Base-by-base conservation (phyloP, 75 land plant genomes). In the Gnetum montanum region DNA sequence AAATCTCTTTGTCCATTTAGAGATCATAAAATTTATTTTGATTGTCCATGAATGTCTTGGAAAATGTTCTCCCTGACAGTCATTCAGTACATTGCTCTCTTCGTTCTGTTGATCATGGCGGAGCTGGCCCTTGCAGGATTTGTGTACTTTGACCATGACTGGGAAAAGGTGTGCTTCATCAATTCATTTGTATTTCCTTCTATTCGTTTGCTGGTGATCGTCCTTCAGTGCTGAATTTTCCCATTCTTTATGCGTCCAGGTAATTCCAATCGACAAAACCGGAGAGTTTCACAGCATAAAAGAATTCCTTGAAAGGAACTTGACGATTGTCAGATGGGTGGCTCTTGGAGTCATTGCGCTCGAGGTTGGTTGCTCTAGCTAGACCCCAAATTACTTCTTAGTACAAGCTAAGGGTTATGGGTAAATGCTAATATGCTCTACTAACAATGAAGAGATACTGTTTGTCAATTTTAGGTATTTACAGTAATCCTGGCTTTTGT, bases 381-480 rank as follows among this genome's bases (percentile, higher is more conserved):
- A n/a, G n/a, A n/a, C n/a, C n/a, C n/a, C n/a, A n/a, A n/a, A n/a
- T n/a, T n/a, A n/a, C n/a, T n/a, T n/a, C n/a, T n/a, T n/a, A n/a
- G n/a, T n/a, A n/a, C n/a, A n/a, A n/a, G n/a, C n/a, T n/a, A n/a
- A n/a, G n/a, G n/a, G n/a, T n/a, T n/a, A n/a, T n/a, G n/a, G n/a
- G n/a, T n/a, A n/a, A n/a, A n/a, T n/a, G n/a, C n/a, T n/a, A n/a
- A n/a, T n/a, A n/a, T n/a, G n/a, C n/a, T n/a, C n/a, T n/a, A n/a
- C n/a, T n/a, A n/a, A n/a, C n/a, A n/a, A n/a, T n/a, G n/a, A n/a
- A n/a, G n/a, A n/a, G n/a, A n/a, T n/a, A n/a, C n/a, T n/a, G n/a
- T n/a, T n/a, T n/a, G n/a, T n/a, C n/a, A n/a, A n/a, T n/a, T n/a
- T 58, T 83, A 95, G 99, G 97, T 83, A 23, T 58, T 95, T 35